phyloP scores from a whole-genome alignment of 768 basidiomycete species.

The Rhodotorula kratochvilovae region DNA sequence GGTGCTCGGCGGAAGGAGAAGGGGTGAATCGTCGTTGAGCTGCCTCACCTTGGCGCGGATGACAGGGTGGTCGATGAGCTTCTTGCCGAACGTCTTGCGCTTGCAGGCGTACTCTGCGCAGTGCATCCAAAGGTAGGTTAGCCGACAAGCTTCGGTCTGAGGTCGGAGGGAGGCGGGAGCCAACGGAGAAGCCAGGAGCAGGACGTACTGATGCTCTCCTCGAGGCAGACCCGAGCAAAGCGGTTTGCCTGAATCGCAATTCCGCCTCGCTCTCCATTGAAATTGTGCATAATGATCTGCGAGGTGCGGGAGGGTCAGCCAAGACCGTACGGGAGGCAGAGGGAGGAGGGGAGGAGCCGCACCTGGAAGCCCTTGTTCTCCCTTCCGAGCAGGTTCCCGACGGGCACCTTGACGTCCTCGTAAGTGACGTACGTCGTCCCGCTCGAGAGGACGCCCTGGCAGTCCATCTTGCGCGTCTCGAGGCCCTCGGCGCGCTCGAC shows the following conservation, averaged over 20 bases:
- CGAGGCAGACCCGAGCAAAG: conserved; percentile 38
- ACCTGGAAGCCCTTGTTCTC: conserved; percentile 42
- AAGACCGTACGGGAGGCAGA: background rate
- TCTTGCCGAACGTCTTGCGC: conserved; percentile 40
- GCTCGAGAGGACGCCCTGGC: conserved; percentile 39
- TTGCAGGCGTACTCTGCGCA: conserved; percentile 30
- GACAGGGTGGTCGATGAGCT: conserved; percentile 37
- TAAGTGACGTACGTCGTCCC: conserved; percentile 42
- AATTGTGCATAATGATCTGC: background rate
- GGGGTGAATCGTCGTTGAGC: no score
- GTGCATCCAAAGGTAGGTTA: no score
- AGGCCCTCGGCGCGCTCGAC: conserved; percentile 37
- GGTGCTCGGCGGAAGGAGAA: no score
- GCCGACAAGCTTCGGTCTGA: no score
- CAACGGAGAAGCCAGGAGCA: no score
- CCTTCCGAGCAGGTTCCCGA: conserved; percentile 43
- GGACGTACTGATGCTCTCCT: conserved; percentile 32
- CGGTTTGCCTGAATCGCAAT: conserved; percentile 41
- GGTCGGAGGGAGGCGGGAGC: no score
- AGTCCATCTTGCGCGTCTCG: conserved; percentile 25
- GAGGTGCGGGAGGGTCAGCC: background rate
- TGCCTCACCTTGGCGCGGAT: conserved; percentile 36
- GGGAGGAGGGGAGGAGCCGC: conserved; percentile 39
- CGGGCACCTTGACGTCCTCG: conserved; percentile 42
- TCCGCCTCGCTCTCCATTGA: conserved; percentile 3